Conservation (phyloP, 2,329 filamentous ascomycete species). For the Aspergillus eucalypticola region DNA sequence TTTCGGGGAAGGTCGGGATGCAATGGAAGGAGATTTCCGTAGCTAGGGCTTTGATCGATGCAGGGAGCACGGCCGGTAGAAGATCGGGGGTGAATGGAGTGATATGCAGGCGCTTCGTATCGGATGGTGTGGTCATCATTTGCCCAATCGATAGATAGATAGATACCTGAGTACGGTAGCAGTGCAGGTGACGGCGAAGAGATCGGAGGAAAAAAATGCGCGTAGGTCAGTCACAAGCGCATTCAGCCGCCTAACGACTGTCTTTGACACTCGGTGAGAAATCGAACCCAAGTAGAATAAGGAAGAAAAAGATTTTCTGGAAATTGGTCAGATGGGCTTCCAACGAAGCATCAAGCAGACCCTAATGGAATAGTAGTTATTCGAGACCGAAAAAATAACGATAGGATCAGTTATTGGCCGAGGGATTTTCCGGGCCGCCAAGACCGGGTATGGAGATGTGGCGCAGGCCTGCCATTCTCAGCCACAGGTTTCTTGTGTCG, state of each 20-base stretch:
- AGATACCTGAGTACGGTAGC: not conserved
- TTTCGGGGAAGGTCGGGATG: conserved; percentile 85
- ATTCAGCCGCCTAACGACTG: not conserved
- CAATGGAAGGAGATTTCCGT: conserved; percentile 85
- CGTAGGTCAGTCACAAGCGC: not conserved
- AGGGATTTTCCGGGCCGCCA: conserved; percentile 19
- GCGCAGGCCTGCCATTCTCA: not conserved
- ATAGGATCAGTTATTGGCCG: not conserved
- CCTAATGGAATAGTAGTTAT: not conserved
- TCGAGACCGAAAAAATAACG: not conserved
- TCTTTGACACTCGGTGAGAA: not conserved
- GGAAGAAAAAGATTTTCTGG: not conserved
- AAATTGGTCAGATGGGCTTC: not conserved
- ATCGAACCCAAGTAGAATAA: not conserved
- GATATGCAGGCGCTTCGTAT: conserved; percentile 71
- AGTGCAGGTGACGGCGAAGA: not conserved
- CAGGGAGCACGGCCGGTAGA: conserved; percentile 69
- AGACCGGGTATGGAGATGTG: conserved; percentile 10
- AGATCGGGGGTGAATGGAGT: conserved; percentile 78
- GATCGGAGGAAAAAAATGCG: not conserved
- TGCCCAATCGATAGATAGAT: conserved; percentile 1
- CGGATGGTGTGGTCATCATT: conserved; percentile 23
- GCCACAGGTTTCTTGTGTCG: not conserved
- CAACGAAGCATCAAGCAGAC: not conserved
- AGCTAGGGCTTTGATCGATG: conserved; percentile 65